phyloP scores from a whole-genome alignment of 2,329 filamentous ascomycete genomes.

The Aspergillus persii region DNA sequence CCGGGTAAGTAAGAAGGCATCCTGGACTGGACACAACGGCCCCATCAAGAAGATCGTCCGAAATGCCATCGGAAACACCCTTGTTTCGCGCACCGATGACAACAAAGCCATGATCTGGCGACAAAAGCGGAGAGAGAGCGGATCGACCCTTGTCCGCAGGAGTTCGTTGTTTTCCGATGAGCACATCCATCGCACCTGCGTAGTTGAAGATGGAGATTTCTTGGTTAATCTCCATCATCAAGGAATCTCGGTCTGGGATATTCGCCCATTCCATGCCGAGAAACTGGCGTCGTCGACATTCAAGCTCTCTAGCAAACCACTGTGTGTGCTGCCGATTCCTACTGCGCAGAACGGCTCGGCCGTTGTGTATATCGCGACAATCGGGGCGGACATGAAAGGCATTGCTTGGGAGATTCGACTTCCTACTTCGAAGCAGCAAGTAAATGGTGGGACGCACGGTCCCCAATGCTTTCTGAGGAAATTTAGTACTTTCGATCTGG shows the following conservation, averaged over 20 bases:
- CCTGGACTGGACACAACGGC: constrained; percentile 81
- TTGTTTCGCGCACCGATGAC: constrained; percentile 75
- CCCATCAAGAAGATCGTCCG: constrained; percentile 82
- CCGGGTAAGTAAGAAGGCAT: constrained; percentile 61
- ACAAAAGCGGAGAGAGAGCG: constrained; percentile 55
- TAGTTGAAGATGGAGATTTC: constrained; percentile 74
- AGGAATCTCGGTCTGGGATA: constrained; percentile 76
- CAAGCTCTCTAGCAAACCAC: constrained; percentile 64
- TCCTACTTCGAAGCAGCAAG: constrained; percentile 43
- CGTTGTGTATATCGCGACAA: constrained; percentile 70
- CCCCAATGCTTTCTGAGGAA: constrained; percentile 55
- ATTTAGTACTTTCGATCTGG: constrained; percentile 70
- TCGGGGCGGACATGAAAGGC: constrained; percentile 74
- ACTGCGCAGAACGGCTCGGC: constrained; percentile 57
- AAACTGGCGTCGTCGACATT: constrained; percentile 62
- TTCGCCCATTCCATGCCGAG: constrained; percentile 57
- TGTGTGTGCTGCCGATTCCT: constrained; percentile 74
- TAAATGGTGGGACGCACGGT: constrained; percentile 27
- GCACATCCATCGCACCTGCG: constrained; percentile 75
- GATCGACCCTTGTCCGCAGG: constrained; percentile 61
- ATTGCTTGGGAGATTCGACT: constrained; percentile 76
- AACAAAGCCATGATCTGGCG: constrained; percentile 84
- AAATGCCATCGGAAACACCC: constrained; percentile 74
- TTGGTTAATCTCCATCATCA: constrained; percentile 75
- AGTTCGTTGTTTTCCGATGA: constrained; percentile 66